Base-by-base conservation (phyloP, 2,329 filamentous ascomycete genomes). In the Alternaria brassicae region DNA sequence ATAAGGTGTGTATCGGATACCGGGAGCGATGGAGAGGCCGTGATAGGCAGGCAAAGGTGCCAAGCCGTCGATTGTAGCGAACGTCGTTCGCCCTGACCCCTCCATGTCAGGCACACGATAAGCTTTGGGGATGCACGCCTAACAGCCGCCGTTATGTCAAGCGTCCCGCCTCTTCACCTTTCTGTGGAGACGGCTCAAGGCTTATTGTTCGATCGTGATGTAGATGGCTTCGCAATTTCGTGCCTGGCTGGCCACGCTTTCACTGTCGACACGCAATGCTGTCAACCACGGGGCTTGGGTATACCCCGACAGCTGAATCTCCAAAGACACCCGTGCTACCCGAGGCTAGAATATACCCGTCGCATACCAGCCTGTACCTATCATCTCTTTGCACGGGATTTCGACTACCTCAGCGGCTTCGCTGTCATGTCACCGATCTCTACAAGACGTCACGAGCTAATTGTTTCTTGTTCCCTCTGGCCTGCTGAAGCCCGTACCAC, bases 51-150 rank as follows among this genome's bases (percentile, higher is more conserved):
- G 44, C 42, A 23, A 1, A 17, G 3, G 9, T 27, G 34, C 55
- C 50, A 52, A 58, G 55, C 59, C 50, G 51, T 61, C 13, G 59
- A 61, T 61, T 61, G 50, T 54, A 54, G 49, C 50, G 55, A 61
- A 61, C 59, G 59, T 54, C 55, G 59, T 61, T 61, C 58, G 49
- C 42, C 48, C 34, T 34, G 40, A 40, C 42, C 34, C 37, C 44
- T 36, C 47, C 36, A 52, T 49, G 44, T 34, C 21, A 21, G 30
- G 21, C 25, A 37, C 34, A n/a, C 23, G 50, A 37, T 36, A 27
- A 36, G 41, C 32, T 57, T 39, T 57, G 17, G 39, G 47, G 30
- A 23, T 23, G 44, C 44, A 48, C 30, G 28, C 44, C 21, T 36
- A 48, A 48, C 44, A 30, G 21, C 23, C 5, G 2, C 30, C 13